A percentile compares a stretch with the other conserved stretches of the same genome.
Conservation (phyloP, 306 rosid genomes). For the Heteromeles arbutifolia region DNA sequence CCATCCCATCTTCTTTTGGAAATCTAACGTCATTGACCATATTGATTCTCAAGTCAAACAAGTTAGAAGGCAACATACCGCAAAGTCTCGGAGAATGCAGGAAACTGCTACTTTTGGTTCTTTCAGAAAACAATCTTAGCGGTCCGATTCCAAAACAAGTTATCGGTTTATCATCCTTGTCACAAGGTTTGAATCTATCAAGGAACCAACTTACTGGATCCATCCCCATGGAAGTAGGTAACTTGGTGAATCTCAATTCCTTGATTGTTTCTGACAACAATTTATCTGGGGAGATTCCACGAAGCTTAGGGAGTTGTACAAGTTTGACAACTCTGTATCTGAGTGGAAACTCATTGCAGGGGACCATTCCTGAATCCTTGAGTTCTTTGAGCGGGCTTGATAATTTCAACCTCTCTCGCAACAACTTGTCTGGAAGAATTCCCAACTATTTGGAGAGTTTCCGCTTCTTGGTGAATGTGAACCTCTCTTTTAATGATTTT, state of each 20-base stretch:
- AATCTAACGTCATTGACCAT: no score
- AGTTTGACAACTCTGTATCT: neutral
- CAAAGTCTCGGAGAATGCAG: conserved; percentile 7
- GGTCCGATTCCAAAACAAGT: conserved; percentile 19
- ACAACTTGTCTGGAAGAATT: no score
- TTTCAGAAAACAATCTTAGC: conserved; percentile 10
- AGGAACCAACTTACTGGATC: conserved; percentile 14
- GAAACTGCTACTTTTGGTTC: neutral
- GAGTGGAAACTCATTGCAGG: conserved; percentile 15
- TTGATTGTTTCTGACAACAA: conserved; percentile 12
- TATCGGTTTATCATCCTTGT: conserved; percentile 3
- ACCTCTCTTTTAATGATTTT: conserved; percentile 24
- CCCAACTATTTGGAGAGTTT: neutral
- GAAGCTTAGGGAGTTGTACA: conserved; percentile 7
- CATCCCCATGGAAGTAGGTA: conserved; percentile 12
- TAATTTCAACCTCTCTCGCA: neutral
- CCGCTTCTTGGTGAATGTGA: neutral
- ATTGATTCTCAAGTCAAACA: neutral
- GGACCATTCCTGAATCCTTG: conserved; percentile 18
- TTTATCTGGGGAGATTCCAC: conserved; percentile 18
- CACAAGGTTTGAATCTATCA: conserved; percentile 2
- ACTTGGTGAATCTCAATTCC: neutral
- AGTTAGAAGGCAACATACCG: conserved; percentile 9
- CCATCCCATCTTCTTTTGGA: no score
- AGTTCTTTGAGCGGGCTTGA: conserved; percentile 13